Percentiles rank a stretch among this genome's conserved stretches.
Evolutionary conservation across 2,329 filamentous ascomycete species (phyloP).

Genomic region (Gaeumannomyces sp.): DNA sequence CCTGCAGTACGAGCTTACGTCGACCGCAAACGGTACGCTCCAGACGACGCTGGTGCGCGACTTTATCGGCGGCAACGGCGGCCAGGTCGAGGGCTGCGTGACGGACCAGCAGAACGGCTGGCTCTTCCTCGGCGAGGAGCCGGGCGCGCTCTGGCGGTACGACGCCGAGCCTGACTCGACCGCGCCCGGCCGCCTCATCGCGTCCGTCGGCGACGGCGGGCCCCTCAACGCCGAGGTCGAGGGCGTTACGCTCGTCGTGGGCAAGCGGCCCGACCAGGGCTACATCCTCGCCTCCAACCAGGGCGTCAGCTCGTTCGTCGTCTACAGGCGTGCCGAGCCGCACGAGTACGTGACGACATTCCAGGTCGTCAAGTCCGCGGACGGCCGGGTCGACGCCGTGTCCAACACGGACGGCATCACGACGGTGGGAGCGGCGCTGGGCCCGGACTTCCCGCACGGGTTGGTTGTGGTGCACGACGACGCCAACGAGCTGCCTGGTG

Average conservation of each 20-base stretch:
- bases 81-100: constrained; percentile 49
- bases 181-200: constrained; percentile 29
- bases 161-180: constrained; percentile 40
- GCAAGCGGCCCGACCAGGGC: constrained; percentile 34
- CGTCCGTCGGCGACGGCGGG: constrained; percentile 36
- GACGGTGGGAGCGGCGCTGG: constrained; percentile 37
- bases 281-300: constrained; percentile 48
- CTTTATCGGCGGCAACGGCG: constrained; percentile 43
- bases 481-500: constrained; percentile 41
- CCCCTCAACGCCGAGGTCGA: constrained; percentile 47
- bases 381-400: constrained; percentile 40
- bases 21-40: constrained; percentile 33
- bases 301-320: constrained; percentile 45
- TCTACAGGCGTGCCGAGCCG: constrained; percentile 41
- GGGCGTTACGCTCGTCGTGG: constrained; percentile 44
- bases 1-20: constrained; percentile 44
- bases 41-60: constrained; percentile 41
- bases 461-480: constrained; percentile 48
- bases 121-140: constrained; percentile 46
- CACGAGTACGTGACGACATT: constrained; percentile 45
- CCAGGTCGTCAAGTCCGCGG: constrained; percentile 34
- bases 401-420: constrained; percentile 48
- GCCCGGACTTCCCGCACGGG: constrained; percentile 34
- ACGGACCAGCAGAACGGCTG: constrained; percentile 44
- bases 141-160: constrained; percentile 45